Evolutionary conservation across 768 basidiomycete genomes (phyloP), one percentile per base, ranked within the genome.

Genomic region (Amanita pseudoporphyria): DNA sequence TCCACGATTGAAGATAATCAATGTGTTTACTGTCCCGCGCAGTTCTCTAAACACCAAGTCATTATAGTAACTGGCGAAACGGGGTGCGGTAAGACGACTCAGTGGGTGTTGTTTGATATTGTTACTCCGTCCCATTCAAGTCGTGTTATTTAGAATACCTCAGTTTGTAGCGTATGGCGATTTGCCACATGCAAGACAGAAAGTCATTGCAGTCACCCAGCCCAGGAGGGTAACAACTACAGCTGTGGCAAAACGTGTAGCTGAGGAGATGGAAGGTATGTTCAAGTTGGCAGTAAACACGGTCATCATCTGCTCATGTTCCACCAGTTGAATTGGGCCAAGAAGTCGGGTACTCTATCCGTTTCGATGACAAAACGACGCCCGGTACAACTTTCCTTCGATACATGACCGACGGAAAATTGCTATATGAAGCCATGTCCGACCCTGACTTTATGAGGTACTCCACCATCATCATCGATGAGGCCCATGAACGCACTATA

Each of bases 331-430:
- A 78, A 62, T 79, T 94, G 1, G 91, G 91, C 24, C 81, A 84
- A 58, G 80, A 93, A 58, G 91, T 94, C 53, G 91, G 45, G 3
- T 47, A 47, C 22, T 47, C 45, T 1, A 47, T 47, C 24, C 85
- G 91, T 60, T 94, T 94, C 64, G 91, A 94, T 63, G 91, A 94
- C 62, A 81, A 87, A 84, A 82, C 90, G 38, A 73, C 84, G 55
- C 67, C 76, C 0, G 82, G 84, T 0, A 81, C 80, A 40, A 93
- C 91, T 0, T 92, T 94, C 65, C 70, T 94, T 52, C 92, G 91
- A 63, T 93, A 94, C 67, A 91, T 94, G 90, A 94, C 91, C 9
- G 91, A 94, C 56, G 91, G 91, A 73, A 91, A 91, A 87, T 78
- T 85, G 46, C 75, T 90, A 12, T 79, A 89, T 14, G 89, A 91